phyloP scores from a whole-genome alignment of 2,329 filamentous ascomycete genomes.

The Aspergillus vadensis region DNA sequence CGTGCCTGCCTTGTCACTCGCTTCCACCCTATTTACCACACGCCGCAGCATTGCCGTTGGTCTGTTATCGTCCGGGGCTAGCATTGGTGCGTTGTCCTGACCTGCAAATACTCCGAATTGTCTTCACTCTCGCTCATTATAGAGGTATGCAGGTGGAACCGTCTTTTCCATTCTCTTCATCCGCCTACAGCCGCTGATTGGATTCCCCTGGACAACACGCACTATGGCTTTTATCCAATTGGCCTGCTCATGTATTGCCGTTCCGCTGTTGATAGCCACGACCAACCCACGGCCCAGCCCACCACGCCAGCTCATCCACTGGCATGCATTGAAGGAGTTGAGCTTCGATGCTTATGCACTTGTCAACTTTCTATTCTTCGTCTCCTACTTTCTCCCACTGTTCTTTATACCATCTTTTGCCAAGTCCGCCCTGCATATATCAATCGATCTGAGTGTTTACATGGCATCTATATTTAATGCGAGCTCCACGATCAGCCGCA shows the following conservation, averaged over 20 bases:
- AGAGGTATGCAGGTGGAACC: background rate
- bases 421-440: background rate
- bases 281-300: background rate
- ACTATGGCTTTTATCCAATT: slow-evolving; percentile 14
- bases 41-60: slow-evolving; percentile 57
- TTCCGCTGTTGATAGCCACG: slow-evolving; percentile 9
- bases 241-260: slow-evolving; percentile 7
- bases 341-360: slow-evolving; percentile 1
- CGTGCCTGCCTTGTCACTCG: slow-evolving; percentile 59
- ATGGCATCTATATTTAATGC: slow-evolving; percentile 12
- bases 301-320: slow-evolving; percentile 12
- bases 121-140: background rate
- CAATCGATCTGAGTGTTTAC: slow-evolving; percentile 8
- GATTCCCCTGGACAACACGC: slow-evolving; percentile 13
- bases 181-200: slow-evolving; percentile 3
- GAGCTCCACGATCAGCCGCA: slow-evolving; percentile 4
- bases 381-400: slow-evolving; percentile 13
- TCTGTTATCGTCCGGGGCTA: slow-evolving; percentile 52
- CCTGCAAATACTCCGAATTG: accelerated
- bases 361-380: slow-evolving; percentile 13
- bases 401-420: slow-evolving; percentile 13
- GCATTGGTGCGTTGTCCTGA: slow-evolving; percentile 11
- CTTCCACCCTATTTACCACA: slow-evolving; percentile 61
- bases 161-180: slow-evolving; percentile 18
- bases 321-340: slow-evolving; percentile 7